Evolutionary conservation across 768 basidiomycete species (phyloP).

Genomic region (Leccinellum albellum): DNA sequence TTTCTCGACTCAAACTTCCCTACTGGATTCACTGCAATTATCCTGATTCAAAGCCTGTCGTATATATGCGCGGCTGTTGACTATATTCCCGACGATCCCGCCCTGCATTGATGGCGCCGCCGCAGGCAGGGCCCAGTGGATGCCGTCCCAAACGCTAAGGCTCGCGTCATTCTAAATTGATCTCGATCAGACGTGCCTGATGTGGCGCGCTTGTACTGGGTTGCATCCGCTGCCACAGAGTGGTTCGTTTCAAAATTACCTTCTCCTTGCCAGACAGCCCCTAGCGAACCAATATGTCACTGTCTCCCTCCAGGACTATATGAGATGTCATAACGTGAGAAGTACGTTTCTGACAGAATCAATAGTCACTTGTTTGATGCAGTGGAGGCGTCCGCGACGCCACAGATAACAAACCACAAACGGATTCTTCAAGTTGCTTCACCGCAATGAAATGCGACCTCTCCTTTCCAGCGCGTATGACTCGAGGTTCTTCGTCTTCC

Average conservation of each 20-base stretch:
- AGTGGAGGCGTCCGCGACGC: conserved; percentile 5
- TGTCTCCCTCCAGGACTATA: neutral
- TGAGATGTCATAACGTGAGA: neutral
- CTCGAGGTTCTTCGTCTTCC: neutral
- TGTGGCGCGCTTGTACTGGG: neutral
- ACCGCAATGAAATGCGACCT: neutral
- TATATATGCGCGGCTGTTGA: neutral
- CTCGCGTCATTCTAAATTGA: conserved; percentile 8
- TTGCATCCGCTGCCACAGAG: neutral
- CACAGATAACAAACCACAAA: conserved; percentile 12
- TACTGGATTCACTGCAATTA: neutral
- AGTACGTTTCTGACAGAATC: conserved; percentile 3
- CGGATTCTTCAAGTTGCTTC: neutral
- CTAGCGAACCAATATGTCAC: neutral
- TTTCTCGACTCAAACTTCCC: neutral
- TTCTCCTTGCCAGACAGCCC: neutral
- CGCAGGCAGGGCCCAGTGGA: neutral
- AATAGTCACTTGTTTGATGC: conserved; percentile 5
- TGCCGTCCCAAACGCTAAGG: neutral
- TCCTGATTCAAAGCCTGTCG: conserved; percentile 1
- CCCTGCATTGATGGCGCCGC: neutral
- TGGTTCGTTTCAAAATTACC: conserved; percentile 16
- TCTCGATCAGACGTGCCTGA: conserved; percentile 10
- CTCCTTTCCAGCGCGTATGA: conserved; percentile 1
- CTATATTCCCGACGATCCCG: neutral